Evolutionary conservation across 2,329 filamentous ascomycete genomes (phyloP).

Genomic region (Ustulina deusta): DNA sequence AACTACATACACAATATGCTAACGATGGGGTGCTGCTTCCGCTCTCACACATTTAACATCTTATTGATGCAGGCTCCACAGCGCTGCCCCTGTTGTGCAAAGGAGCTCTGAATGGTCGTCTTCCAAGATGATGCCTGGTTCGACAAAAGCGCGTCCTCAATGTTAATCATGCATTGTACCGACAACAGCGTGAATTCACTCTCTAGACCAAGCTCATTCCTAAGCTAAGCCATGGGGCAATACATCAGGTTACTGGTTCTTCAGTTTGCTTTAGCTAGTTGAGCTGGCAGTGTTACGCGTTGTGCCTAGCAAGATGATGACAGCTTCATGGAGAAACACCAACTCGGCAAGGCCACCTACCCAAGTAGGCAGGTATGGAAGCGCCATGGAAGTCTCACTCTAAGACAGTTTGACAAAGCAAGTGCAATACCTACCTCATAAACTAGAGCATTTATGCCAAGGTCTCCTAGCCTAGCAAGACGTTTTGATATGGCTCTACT

Average conservation of each 20-base stretch:
- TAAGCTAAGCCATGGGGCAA: neutral
- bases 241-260: neutral
- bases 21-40: no score
- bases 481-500: conserved; percentile 8
- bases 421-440: conserved; percentile 18
- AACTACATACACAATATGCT: neutral
- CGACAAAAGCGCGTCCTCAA: neutral
- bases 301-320: neutral
- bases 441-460: neutral
- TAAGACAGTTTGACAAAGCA: conserved; percentile 26
- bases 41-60: neutral
- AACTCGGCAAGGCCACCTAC: neutral
- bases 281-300: neutral
- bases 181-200: neutral
- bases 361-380: conserved; percentile 9
- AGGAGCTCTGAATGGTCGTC: neutral
- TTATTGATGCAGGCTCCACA: neutral
- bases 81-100: neutral
- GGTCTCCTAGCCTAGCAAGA: neutral
- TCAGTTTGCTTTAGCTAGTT: neutral
- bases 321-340: neutral
- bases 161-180: neutral
- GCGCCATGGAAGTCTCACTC: conserved; percentile 34
- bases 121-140: neutral
- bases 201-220: neutral